phyloP scores from a whole-genome alignment of 805 yeast genomes.

The Yarrowia deformans region DNA sequence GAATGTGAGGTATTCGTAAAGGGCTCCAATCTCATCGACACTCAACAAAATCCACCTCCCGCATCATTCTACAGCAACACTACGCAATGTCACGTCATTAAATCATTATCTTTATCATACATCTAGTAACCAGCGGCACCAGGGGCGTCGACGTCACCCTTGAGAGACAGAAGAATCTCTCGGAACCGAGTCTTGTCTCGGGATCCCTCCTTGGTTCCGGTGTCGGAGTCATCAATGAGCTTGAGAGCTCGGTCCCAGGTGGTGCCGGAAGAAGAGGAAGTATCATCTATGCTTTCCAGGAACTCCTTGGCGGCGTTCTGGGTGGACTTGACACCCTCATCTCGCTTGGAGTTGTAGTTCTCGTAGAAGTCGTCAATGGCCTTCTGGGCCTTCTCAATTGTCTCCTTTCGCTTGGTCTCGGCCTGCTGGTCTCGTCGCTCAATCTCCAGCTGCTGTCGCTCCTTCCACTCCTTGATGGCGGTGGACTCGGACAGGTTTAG shows the following conservation, averaged over 20 bases:
- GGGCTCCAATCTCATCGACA: no score
- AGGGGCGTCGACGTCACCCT: constrained; percentile 75
- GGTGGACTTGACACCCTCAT: constrained; percentile 67
- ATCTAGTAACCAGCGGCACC: constrained; percentile 71
- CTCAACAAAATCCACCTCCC: no score
- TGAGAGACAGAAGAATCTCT: constrained; percentile 66
- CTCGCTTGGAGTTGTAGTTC: constrained; percentile 84
- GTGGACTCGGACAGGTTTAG: constrained; percentile 59
- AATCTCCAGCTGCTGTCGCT: constrained; percentile 79
- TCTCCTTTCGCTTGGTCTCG: constrained; percentile 65
- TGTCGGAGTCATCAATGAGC: constrained; percentile 56
- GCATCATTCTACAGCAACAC: not conserved
- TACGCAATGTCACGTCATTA: not conserved
- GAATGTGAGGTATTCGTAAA: no score
- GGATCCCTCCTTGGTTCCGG: constrained; percentile 56
- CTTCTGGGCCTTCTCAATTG: constrained; percentile 77
- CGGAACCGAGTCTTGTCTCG: constrained; percentile 74
- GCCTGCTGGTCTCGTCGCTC: constrained; percentile 78
- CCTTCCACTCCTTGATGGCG: constrained; percentile 78
- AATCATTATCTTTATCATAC: constrained; percentile 32
- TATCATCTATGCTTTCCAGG: constrained; percentile 72
- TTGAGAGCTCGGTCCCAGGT: constrained; percentile 68
- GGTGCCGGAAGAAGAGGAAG: constrained; percentile 53
- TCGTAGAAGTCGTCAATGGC: constrained; percentile 92
- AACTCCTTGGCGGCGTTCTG: constrained; percentile 73